Conservation (phyloP, 352 stramenopile species). For the Globisporangium cylindrosporum region DNA sequence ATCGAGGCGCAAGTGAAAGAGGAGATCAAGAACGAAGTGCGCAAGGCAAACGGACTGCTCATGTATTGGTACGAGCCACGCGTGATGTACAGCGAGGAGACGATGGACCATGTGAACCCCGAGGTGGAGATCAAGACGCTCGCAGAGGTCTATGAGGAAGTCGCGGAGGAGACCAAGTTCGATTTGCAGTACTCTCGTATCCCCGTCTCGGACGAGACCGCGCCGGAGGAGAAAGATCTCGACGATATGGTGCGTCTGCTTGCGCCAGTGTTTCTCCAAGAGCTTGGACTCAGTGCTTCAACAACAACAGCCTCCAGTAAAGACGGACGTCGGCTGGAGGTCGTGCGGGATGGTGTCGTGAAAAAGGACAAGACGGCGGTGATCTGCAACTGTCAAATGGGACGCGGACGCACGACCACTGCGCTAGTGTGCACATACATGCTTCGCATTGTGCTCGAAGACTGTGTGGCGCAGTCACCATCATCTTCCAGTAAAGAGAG, state of each 20-base stretch:
- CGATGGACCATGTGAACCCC: slow-evolving; percentile 75
- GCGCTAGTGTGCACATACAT: slow-evolving; percentile 88
- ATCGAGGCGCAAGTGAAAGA: slow-evolving; percentile 86
- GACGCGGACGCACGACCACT: slow-evolving; percentile 81
- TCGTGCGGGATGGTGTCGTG: not conserved
- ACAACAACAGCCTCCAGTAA: not conserved
- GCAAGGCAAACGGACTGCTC: slow-evolving; percentile 69
- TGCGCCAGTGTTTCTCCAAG: slow-evolving; percentile 58
- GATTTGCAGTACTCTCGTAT: slow-evolving; percentile 81
- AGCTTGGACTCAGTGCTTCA: slow-evolving; percentile 35
- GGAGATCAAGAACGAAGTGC: slow-evolving; percentile 79
- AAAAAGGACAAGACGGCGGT: slow-evolving; percentile 57
- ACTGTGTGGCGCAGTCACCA: slow-evolving; percentile 19
- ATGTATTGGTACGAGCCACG: slow-evolving; percentile 84
- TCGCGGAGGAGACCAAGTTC: slow-evolving; percentile 42
- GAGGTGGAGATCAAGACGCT: slow-evolving; percentile 76
- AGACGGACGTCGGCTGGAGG: not conserved
- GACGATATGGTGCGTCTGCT: slow-evolving; percentile 85
- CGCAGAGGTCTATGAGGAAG: slow-evolving; percentile 65
- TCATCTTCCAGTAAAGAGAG: slow-evolving; percentile 9
- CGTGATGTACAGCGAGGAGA: slow-evolving; percentile 79
- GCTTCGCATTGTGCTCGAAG: slow-evolving; percentile 71
- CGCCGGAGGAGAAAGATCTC: slow-evolving; percentile 87
- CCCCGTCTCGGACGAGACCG: slow-evolving; percentile 88
- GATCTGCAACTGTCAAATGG: slow-evolving; percentile 92